Percentiles rank a stretch among this genome's conserved stretches.
Evolutionary conservation across 2,329 filamentous ascomycete genomes (phyloP).

Genomic region (Cryphonectria radicalis): DNA sequence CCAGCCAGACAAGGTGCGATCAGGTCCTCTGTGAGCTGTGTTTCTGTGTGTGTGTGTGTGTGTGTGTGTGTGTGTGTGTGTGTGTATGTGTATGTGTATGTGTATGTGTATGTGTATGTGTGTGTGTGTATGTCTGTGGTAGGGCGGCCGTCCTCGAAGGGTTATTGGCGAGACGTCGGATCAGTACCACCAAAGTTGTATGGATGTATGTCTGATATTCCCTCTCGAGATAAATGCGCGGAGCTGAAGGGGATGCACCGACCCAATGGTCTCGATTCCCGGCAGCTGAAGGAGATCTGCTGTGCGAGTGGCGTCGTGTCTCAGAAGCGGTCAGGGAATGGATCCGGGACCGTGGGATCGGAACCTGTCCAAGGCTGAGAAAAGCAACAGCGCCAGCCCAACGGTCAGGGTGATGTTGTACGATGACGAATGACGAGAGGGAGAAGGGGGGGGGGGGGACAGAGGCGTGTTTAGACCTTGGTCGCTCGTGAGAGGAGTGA

Average conservation of each 20-base stretch:
- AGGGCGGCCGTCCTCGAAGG: neutral
- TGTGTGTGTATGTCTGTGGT: neutral
- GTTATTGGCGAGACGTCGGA: neutral
- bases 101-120: too few species aligned
- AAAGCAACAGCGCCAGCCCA: constrained; percentile 1
- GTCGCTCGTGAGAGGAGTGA: neutral
- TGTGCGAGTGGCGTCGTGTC: constrained; percentile 10
- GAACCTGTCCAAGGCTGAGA: constrained; percentile 5
- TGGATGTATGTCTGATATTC: neutral
- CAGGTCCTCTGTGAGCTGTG: neutral
- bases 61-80: too few species aligned
- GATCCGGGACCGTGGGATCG: constrained; percentile 19
- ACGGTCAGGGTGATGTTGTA: neutral
- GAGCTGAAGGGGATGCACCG: neutral
- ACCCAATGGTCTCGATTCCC: neutral
- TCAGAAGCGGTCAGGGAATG: constrained; percentile 21
- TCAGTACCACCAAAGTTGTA: neutral
- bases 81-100: too few species aligned
- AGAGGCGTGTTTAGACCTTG: neutral
- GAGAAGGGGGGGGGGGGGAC: neutral
- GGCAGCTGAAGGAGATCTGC: neutral
- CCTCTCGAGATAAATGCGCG: neutral
- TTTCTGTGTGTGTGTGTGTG: too few species aligned
- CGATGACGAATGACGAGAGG: too few species aligned
- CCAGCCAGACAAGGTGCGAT: neutral